Evolutionary conservation across 371 early-diverging fungal genomes (phyloP).

Genomic region (Mortierella sp.): DNA sequence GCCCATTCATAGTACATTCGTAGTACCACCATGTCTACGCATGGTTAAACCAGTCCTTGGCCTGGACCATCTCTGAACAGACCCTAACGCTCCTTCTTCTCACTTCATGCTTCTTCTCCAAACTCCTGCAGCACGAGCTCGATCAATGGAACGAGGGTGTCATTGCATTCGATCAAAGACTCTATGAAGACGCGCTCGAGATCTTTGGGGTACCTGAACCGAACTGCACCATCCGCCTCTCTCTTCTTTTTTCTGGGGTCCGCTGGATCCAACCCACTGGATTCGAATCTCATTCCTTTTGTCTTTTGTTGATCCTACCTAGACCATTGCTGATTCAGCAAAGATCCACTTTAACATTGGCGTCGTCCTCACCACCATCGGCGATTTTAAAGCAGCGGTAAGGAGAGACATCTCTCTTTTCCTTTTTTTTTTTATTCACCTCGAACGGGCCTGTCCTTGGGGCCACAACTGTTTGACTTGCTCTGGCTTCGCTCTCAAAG

Average conservation of each 20-base stretch:
- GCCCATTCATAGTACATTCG: too few species aligned
- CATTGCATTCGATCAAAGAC: constrained; percentile 71
- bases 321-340: constrained; percentile 90
- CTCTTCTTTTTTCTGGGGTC: not conserved
- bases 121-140: constrained; percentile 69
- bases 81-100: constrained; percentile 1
- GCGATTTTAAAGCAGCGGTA: constrained; percentile 87
- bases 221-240: not conserved
- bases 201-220: constrained; percentile 66
- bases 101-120: not conserved
- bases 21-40: too few species aligned
- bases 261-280: not conserved
- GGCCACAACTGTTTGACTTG: not conserved
- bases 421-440: not conserved
- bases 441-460: not conserved
- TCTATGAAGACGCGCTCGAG: constrained; percentile 72
- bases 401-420: constrained; percentile 37
- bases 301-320: constrained; percentile 13
- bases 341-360: constrained; percentile 97
- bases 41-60: too few species aligned
- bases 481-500: too few species aligned
- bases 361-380: constrained; percentile 77
- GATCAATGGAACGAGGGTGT: constrained; percentile 82
- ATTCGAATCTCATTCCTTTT: constrained; percentile 5
- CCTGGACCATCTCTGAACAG: not conserved